Percentiles rank a stretch among this genome's conserved stretches.
phyloP scores from a whole-genome alignment of 2,329 filamentous ascomycete genomes.

The Magnaporthales sp. region DNA sequence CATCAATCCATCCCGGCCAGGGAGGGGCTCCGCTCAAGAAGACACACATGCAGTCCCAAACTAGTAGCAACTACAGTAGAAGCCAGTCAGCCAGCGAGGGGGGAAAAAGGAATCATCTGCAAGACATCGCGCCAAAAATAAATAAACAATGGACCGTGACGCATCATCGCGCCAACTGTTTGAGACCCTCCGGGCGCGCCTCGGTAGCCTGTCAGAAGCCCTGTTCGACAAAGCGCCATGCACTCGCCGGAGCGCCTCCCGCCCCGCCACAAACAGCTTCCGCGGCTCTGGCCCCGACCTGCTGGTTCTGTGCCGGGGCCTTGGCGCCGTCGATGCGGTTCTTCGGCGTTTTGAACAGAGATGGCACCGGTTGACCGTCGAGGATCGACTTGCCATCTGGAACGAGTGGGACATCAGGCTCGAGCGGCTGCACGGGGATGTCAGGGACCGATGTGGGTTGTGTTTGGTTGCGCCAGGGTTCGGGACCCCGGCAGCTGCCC shows the following conservation, averaged over 20 bases:
- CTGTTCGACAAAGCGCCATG: slow-evolving; percentile 7
- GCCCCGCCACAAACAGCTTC: slow-evolving; percentile 3
- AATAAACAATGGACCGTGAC: slow-evolving; percentile 1
- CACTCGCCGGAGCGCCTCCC: background rate
- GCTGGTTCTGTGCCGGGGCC: slow-evolving; percentile 5
- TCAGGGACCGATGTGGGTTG: slow-evolving; percentile 2
- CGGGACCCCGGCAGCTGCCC: background rate
- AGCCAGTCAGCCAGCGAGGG: background rate
- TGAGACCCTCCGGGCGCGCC: slow-evolving; percentile 4
- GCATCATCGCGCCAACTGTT: slow-evolving; percentile 5
- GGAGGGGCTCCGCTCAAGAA: background rate
- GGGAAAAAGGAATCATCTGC: background rate
- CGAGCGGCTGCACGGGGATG: background rate
- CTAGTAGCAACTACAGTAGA: background rate
- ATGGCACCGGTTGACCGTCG: slow-evolving; percentile 1
- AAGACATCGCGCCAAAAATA: background rate
- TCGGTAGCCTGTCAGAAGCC: slow-evolving; percentile 5
- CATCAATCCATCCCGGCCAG: background rate
- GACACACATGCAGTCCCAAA: background rate
- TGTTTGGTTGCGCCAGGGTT: slow-evolving; percentile 1
- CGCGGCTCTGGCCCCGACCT: slow-evolving; percentile 4
- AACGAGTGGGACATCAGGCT: slow-evolving; percentile 6
- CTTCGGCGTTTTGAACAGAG: slow-evolving; percentile 5
- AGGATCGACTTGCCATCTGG: slow-evolving; percentile 3
- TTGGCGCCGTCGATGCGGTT: background rate